Evolutionary conservation across 768 basidiomycete species (phyloP).

Genomic region (Amanita muscaria): DNA sequence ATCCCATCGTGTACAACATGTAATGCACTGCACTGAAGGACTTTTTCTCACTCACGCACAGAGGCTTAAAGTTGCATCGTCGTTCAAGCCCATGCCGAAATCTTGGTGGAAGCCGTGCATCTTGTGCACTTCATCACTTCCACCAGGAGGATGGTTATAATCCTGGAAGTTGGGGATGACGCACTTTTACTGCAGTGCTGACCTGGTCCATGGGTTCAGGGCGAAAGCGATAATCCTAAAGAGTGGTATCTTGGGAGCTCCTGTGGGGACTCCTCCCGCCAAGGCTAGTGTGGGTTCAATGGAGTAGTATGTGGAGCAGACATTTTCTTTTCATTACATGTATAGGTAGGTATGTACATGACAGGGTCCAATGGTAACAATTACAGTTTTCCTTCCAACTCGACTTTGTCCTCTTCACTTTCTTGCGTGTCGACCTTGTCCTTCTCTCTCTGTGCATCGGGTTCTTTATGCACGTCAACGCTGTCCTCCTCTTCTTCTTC

Average conservation of each 20-base stretch:
- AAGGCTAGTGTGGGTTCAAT: constrained; percentile 55
- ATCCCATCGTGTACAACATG: constrained; percentile 1
- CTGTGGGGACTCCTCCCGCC: constrained; percentile 77
- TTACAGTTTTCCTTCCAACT: background rate
- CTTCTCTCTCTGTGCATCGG: too few relatives aligned
- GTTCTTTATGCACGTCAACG: too few relatives aligned
- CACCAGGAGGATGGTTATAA: background rate
- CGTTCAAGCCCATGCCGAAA: background rate
- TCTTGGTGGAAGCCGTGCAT: background rate
- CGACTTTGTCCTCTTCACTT: background rate
- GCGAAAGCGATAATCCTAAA: constrained; percentile 5
- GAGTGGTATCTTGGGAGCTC: constrained; percentile 27
- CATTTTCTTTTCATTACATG: constrained; percentile 24
- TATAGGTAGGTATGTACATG: too few relatives aligned
- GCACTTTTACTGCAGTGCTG: background rate
- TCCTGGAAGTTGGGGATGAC: constrained; percentile 4
- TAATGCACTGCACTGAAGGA: background rate
- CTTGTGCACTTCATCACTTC: constrained; percentile 1
- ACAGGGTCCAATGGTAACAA: too few relatives aligned
- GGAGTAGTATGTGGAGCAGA: constrained; percentile 83
- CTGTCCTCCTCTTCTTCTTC: too few relatives aligned
- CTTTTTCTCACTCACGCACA: background rate
- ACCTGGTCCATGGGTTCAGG: constrained; percentile 5
- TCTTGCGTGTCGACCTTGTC: too few relatives aligned
- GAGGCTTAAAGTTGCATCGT: background rate